Evolutionary conservation across 2,329 filamentous ascomycete genomes (phyloP), one percentile per base, ranked within the genome.

Genomic region (Aspergillus puulaauensis): DNA sequence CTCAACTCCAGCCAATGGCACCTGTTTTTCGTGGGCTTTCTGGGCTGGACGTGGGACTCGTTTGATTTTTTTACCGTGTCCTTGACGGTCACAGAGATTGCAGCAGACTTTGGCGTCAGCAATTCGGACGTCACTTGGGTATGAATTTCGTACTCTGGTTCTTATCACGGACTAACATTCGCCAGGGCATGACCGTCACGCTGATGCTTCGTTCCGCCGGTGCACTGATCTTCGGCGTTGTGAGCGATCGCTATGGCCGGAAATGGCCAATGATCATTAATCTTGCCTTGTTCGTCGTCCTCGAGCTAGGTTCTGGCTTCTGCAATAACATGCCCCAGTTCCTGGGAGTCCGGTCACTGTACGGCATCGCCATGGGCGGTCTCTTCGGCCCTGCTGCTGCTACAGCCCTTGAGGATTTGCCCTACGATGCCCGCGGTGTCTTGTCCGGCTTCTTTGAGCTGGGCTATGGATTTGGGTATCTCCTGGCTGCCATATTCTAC

Each of bases 381-480:
- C 86, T 92, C 12, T 91, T 91, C 71, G 89, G 89, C 31, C 90
- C 90, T 66, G 88, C 89, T 33, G 87, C 90, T 45, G 88, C 88
- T 45, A 91, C 90, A 84, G 88, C 88, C 0, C 79, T 92, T 6
- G 89, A 92, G 70, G 90, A 91, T 66, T 83, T 86, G 58, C 88
- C 88, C 65, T 70, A 57, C 24, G 53, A 90, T 55, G 87, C 90
- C 4, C 83, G 90, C 70, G 90, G 90, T 65, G 79, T 95, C 35
- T 90, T 95, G 83, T 90, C 87, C 15, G 90, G 90, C 52, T 89
- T 95, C 51, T 76, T 93, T 15, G 90, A 95, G 67, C 90, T 92
- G 72, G 91, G 90, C 3, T 93, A 92, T 70, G 88, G 88, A 0
- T 82, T 91, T 62, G 90, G 90, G 31, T 93, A 93, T 68, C 85